A percentile compares a stretch with the other conserved stretches of the same genome.
Conservation (phyloP, 441 rosid species). For the Corymbia calophylla region DNA sequence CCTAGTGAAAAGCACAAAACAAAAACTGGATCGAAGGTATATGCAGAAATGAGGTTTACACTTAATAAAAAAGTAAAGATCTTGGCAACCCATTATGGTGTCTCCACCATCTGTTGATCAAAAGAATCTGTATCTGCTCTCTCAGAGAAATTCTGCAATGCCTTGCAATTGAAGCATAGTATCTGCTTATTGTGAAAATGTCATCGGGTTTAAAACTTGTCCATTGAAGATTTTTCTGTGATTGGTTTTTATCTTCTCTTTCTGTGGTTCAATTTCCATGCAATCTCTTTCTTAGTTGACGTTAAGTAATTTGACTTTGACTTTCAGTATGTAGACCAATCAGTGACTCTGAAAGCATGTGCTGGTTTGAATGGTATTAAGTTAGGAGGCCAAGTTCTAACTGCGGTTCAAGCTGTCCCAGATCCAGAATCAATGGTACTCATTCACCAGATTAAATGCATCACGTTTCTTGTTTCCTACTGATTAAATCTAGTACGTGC, state of each 20-base stretch:
- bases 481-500: background rate
- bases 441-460: background rate
- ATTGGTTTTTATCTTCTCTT: background rate
- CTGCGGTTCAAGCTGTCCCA: conserved; percentile 66
- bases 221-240: background rate
- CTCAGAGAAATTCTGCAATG: background rate
- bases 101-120: background rate
- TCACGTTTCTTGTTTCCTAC: background rate
- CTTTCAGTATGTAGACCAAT: conserved; percentile 69
- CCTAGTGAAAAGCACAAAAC: background rate
- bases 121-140: background rate
- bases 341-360: conserved; percentile 72
- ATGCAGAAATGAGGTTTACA: background rate
- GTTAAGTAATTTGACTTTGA: background rate
- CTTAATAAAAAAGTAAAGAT: background rate
- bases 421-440: conserved; percentile 42
- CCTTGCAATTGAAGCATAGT: background rate
- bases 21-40: background rate
- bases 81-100: background rate
- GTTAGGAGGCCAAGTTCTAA: conserved; percentile 76
- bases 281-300: background rate
- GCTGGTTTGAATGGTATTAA: conserved; percentile 90
- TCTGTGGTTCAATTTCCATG: background rate
- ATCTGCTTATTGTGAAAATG: background rate
- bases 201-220: background rate